Evolutionary conservation across 495 filamentous ascomycete species (phyloP).

Genomic region (Hypoxylon lenormandii): DNA sequence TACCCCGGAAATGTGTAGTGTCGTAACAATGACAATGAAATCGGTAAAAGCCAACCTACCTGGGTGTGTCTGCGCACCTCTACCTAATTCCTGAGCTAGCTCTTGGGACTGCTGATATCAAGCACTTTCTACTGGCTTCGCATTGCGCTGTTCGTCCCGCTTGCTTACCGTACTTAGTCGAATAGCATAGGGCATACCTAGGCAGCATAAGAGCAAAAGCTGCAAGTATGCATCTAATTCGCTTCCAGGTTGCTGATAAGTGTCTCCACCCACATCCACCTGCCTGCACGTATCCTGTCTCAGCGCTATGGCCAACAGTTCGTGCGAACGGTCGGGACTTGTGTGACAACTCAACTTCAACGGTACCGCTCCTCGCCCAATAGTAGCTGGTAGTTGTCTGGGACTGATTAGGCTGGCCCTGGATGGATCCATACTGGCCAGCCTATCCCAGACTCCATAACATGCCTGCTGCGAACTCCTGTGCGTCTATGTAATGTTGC

Average conservation of each 20-base stretch:
- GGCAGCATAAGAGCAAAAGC: constrained; percentile 17
- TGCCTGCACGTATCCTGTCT: constrained; percentile 40
- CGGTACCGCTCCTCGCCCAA: constrained; percentile 17
- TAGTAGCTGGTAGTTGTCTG: constrained; percentile 23
- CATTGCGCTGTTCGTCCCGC: constrained; percentile 4
- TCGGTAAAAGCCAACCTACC: constrained; percentile 11
- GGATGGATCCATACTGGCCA: constrained; percentile 6
- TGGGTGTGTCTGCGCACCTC: neutral
- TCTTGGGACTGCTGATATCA: neutral
- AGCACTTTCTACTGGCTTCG: neutral
- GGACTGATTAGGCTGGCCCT: constrained; percentile 6
- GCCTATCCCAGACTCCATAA: constrained; percentile 12
- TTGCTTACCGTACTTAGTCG: constrained; percentile 1
- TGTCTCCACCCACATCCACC: constrained; percentile 16
- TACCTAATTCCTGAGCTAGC: neutral
- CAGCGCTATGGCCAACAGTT: constrained; percentile 60
- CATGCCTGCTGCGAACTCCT: constrained; percentile 44
- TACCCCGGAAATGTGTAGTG: constrained; percentile 20
- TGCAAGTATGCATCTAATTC: constrained; percentile 13
- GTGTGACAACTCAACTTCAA: constrained; percentile 50
- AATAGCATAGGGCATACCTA: no score
- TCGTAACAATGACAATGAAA: constrained; percentile 47
- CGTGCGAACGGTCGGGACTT: constrained; percentile 52
- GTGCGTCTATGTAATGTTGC: constrained; percentile 35
- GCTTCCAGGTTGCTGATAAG: constrained; percentile 6